Conservation (phyloP, 345 rosid species). For the Corchorus olitorius region DNA sequence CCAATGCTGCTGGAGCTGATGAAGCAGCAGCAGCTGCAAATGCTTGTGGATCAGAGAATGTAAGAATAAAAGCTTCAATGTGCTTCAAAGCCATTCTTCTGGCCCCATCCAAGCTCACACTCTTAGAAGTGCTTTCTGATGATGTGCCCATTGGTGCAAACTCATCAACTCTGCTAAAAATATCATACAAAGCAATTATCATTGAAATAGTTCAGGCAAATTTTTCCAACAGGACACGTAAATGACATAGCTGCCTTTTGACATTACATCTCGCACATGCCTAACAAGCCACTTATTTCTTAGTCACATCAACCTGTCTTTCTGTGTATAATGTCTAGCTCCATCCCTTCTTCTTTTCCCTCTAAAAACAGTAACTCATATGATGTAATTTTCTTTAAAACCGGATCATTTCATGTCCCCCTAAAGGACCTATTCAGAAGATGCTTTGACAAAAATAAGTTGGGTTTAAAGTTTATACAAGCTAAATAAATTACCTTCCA, state of each 20-base stretch:
- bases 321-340: neutral
- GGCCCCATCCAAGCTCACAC: slow-evolving; percentile 75
- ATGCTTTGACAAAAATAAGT: neutral
- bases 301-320: neutral
- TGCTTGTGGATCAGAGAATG: slow-evolving; percentile 70
- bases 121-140: slow-evolving; percentile 68
- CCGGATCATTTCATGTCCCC: neutral
- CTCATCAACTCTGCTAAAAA: slow-evolving; percentile 72
- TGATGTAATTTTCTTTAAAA: neutral
- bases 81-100: slow-evolving; percentile 76
- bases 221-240: neutral
- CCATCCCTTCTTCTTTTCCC: neutral
- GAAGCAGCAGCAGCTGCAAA: slow-evolving; percentile 71
- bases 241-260: neutral
- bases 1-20: slow-evolving; percentile 72
- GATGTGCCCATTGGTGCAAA: slow-evolving; percentile 62
- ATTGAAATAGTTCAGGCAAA: neutral
- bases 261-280: neutral
- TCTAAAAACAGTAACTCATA: neutral
- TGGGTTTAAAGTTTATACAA: neutral
- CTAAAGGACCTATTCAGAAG: neutral
- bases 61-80: slow-evolving; percentile 63
- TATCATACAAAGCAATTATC: neutral
- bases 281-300: neutral
- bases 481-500: slow-evolving; percentile 18